Base-by-base conservation (phyloP, 2,329 filamentous ascomycete species). In the Domatiomyces globalis region DNA sequence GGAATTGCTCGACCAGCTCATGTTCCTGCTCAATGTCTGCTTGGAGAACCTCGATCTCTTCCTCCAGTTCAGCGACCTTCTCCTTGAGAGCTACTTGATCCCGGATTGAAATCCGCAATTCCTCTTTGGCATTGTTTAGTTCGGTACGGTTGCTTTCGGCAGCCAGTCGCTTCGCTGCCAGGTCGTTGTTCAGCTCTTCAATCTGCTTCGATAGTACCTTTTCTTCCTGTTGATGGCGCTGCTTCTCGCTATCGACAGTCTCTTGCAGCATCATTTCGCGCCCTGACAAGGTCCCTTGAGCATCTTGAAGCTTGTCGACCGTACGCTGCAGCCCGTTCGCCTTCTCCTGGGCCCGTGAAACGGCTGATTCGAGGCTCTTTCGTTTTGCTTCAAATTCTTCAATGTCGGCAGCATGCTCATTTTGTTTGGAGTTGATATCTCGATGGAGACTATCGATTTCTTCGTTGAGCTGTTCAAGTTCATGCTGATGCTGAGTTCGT, bases 21-120 rank as follows among this genome's bases (percentile, higher is more conserved):
- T 76, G 75, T 63, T 84, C 81, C 54, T 83, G 77, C 48, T 85
- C 81, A 44, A 83, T 66, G 39, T 75, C 77, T 19, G 74, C 72
- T 63, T 87, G 83, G 12, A 89, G 68, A 25, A 86, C 78, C 49
- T 86, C 81, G n/a, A 87, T 73, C 63, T 88, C 85, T 57, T 88
- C 84, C 62, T 89, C 83, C 18, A 89, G 65, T 6, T 75, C 74
- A 52, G 84, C 78, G 1, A 81, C 71, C 63, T 81, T 86, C 57
- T 85, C 81, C 47, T 73, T 71, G 54, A 85, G 73, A 0, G 73
- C 64, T 57, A 80, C 76, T 62, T 79, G 75, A 57, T 83, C 79
- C 19, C 82, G 73, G 56, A 81, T 78, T 22, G 78, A 77, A 48
- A 83, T 72, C n/a, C 84, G 78, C 7, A 88, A 73, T 51, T 87